A percentile compares a stretch with the other conserved stretches of the same genome.
Conservation (phyloP, 2,329 filamentous ascomycete genomes). For the Fusarium sp. region DNA sequence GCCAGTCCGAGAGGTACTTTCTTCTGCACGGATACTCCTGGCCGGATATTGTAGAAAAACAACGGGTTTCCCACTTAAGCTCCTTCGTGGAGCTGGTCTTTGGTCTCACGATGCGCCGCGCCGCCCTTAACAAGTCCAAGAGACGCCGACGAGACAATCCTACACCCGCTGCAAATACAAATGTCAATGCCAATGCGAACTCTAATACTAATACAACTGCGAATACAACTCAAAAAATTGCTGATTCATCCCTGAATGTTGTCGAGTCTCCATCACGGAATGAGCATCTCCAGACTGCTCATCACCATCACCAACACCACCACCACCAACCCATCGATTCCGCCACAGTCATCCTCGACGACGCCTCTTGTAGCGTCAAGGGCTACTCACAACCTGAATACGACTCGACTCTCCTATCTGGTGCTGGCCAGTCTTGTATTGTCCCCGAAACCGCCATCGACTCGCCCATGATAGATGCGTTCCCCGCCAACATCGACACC, state of each 20-base stretch:
- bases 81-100: slow-evolving; percentile 9
- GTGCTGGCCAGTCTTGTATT: slow-evolving; percentile 18
- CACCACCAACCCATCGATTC: slow-evolving; percentile 15
- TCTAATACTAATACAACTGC: background rate
- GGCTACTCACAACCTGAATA: slow-evolving; percentile 21
- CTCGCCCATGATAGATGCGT: slow-evolving; percentile 40
- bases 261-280: slow-evolving; percentile 35
- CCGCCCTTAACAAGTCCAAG: slow-evolving; percentile 32
- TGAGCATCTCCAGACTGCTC: slow-evolving; percentile 39
- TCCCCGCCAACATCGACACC: slow-evolving; percentile 26
- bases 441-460: slow-evolving; percentile 24
- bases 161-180: background rate
- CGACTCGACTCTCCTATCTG: slow-evolving; percentile 4
- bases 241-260: slow-evolving; percentile 18
- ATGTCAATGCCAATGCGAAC: background rate
- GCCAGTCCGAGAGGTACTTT: slow-evolving; percentile 6
- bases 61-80: slow-evolving; percentile 21
- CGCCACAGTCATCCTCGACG: slow-evolving; percentile 8
- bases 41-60: slow-evolving; percentile 34
- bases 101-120: slow-evolving; percentile 45
- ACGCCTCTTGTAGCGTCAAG: slow-evolving; percentile 14
- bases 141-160: slow-evolving; percentile 36
- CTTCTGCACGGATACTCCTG: slow-evolving; percentile 12
- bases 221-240: slow-evolving; percentile 11
- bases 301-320: background rate